phyloP scores from a whole-genome alignment of 345 rosid genomes.

The Combretum micranthum region DNA sequence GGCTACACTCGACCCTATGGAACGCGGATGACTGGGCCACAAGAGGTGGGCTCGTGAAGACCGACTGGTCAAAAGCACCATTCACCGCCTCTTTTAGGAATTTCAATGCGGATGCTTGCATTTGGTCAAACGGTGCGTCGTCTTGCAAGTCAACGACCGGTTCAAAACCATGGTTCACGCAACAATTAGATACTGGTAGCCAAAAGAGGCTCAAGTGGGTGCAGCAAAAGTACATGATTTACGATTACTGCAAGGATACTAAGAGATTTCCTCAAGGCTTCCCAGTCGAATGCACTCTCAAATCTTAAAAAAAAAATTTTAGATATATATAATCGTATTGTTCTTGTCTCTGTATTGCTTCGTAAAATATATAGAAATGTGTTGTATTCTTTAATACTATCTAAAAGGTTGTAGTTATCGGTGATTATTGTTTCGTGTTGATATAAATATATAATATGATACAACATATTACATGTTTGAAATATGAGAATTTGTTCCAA shows the following conservation, averaged over 20 bases:
- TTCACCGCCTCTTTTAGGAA: conserved; percentile 43
- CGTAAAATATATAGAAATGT: no score
- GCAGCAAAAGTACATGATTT: conserved; percentile 42
- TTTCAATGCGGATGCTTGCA: conserved; percentile 39
- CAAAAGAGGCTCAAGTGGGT: conserved; percentile 36
- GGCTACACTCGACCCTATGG: conserved; percentile 40
- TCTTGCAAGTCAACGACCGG: conserved; percentile 14
- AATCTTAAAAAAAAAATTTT: neutral
- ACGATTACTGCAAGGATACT: conserved; percentile 40
- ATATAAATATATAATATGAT: no score
- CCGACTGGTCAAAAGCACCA: conserved; percentile 51
- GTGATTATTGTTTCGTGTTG: no score
- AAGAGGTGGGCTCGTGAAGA: conserved; percentile 52
- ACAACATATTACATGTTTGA: no score
- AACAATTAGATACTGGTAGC: conserved; percentile 25
- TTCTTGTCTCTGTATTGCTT: no score
- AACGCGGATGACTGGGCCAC: conserved; percentile 66
- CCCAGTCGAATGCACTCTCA: conserved; percentile 35
- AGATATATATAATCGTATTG: neutral
- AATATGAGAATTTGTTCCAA: no score
- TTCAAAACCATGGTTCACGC: conserved; percentile 24
- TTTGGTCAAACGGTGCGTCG: conserved; percentile 25
- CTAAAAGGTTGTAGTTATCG: no score
- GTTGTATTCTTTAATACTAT: no score
- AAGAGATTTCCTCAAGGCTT: conserved; percentile 49